Conservation (phyloP, 768 basidiomycete genomes). For the Sarcodon aspratus region DNA sequence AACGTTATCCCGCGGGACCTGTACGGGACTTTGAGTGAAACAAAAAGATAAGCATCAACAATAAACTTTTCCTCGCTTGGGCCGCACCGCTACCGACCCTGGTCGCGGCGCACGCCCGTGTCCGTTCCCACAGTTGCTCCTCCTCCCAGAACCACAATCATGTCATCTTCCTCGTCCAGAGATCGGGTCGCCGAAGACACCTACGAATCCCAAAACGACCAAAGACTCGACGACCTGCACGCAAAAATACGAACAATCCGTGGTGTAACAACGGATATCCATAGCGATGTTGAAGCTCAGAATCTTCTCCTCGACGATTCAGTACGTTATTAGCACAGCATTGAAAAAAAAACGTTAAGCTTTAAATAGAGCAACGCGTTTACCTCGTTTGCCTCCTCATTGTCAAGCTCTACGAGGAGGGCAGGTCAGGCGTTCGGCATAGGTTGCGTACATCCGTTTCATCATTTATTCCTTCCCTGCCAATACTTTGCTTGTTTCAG, state of each 20-base stretch:
- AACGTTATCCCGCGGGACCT: no score
- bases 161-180: constrained; percentile 18
- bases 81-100: no score
- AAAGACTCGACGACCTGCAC: constrained; percentile 73
- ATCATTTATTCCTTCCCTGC: not conserved
- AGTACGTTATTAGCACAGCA: constrained; percentile 27
- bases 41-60: no score
- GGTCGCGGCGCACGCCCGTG: not conserved
- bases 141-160: not conserved
- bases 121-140: not conserved
- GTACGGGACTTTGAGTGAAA: no score
- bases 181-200: constrained; percentile 44
- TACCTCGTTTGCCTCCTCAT: constrained; percentile 46
- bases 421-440: constrained; percentile 69
- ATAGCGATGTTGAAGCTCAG: constrained; percentile 77
- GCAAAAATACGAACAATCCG: constrained; percentile 74
- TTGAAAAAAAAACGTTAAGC: not conserved
- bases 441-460: not conserved
- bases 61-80: no score
- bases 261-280: constrained; percentile 85
- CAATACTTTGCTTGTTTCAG: constrained; percentile 5
- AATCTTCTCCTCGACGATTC: constrained; percentile 70
- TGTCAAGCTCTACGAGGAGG: constrained; percentile 57
- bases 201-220: constrained; percentile 81
- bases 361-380: constrained; percentile 49